Conservation (phyloP, 768 basidiomycete genomes). For the Leccinum barrowsii region DNA sequence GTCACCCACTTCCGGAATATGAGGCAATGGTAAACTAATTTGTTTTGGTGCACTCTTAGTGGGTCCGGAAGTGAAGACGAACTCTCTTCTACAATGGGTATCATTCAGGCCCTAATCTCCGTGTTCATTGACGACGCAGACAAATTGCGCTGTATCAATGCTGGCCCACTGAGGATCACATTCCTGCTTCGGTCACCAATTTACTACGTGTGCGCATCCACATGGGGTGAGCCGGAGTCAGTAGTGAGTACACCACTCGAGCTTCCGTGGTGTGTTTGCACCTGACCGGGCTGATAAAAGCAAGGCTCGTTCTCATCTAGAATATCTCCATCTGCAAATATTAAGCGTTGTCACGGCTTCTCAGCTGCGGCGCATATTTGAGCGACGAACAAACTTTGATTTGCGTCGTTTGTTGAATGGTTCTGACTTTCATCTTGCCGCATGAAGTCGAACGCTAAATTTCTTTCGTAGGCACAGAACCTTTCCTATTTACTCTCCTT, state of each 20-base stretch:
- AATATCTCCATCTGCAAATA: conserved; percentile 93
- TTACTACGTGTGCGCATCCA: conserved; percentile 88
- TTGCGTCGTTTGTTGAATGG: conserved; percentile 71
- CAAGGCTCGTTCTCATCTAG: conserved; percentile 90
- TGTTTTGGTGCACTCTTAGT: conserved; percentile 27
- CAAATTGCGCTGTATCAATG: conserved; percentile 78
- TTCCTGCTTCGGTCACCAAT: conserved; percentile 85
- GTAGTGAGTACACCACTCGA: conserved; percentile 57
- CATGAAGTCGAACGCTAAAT: background rate
- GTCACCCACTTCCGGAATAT: conserved; percentile 9
- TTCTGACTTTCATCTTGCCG: conserved; percentile 15
- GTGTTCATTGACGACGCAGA: conserved; percentile 94
- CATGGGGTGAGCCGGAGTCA: conserved; percentile 95
- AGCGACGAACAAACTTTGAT: conserved; percentile 89
- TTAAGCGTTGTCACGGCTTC: conserved; percentile 83
- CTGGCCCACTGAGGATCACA: conserved; percentile 77
- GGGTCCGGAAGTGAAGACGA: conserved; percentile 54
- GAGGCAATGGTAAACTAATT: background rate
- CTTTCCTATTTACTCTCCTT: conserved; percentile 72
- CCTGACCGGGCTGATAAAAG: conserved; percentile 47
- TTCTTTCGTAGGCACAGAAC: conserved; percentile 65
- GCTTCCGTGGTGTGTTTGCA: background rate
- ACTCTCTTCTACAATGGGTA: conserved; percentile 77
- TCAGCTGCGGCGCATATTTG: conserved; percentile 83
- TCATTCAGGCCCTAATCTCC: conserved; percentile 94